Conservation (phyloP, 148 eudicot genomes). For the Vaccinium myrtillus region DNA sequence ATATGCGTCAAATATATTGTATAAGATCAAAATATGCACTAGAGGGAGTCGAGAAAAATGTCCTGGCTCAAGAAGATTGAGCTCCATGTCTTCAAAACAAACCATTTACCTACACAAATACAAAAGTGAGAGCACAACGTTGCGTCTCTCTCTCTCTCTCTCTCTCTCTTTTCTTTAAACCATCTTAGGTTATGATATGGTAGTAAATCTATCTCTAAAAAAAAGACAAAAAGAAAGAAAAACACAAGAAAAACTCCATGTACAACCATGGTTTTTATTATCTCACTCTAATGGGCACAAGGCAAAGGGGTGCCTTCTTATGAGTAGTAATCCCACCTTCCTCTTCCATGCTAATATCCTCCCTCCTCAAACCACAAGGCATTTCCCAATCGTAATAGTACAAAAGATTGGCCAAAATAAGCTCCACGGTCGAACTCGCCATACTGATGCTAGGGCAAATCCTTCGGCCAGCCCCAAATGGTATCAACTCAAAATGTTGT, state of each 20-base stretch:
- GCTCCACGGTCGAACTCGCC: neutral
- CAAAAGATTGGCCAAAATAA: neutral
- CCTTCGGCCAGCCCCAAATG: neutral
- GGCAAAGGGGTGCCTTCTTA: constrained; percentile 1
- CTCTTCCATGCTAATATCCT: constrained; percentile 6
- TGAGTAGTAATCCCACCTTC: constrained; percentile 10
- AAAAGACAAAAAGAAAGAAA: no score
- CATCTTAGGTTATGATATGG: neutral
- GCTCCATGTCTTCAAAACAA: no score
- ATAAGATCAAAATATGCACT: no score
- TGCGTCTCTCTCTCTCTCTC: no score
- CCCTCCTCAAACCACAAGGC: constrained; percentile 2
- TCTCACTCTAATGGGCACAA: neutral
- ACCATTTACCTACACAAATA: no score
- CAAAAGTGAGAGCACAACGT: no score
- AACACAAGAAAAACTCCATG: no score
- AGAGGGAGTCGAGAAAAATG: no score
- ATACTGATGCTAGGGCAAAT: neutral
- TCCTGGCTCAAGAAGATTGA: no score
- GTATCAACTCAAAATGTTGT: neutral
- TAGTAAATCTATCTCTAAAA: neutral
- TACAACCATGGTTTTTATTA: no score
- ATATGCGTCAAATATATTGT: no score
- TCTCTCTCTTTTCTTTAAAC: neutral
- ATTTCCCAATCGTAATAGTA: neutral